phyloP scores from a whole-genome alignment of 371 early-diverging fungal genomes.

The Apophysomyces trapeziformis region DNA sequence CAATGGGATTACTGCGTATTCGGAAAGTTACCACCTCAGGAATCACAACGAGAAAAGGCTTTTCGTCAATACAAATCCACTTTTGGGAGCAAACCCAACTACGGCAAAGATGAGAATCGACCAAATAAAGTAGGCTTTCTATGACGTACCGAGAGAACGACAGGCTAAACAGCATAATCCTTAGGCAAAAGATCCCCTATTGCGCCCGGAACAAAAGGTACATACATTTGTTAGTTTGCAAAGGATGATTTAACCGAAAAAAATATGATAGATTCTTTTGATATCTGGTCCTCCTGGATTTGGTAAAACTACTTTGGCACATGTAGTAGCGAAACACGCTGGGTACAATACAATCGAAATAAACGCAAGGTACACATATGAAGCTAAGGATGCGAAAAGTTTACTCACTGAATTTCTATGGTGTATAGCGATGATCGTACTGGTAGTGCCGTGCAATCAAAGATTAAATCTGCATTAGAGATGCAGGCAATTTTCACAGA shows the following conservation, averaged over 20 bases:
- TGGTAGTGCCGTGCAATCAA: conserved; percentile 69
- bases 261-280: conserved; percentile 72
- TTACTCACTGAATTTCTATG: neutral
- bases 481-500: conserved; percentile 69
- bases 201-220: conserved; percentile 73
- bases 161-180: neutral
- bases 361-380: conserved; percentile 88
- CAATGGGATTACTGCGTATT: conserved; percentile 97
- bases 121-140: neutral
- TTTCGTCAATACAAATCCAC: conserved; percentile 33
- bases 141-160: neutral
- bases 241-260: conserved; percentile 3
- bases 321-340: conserved; percentile 91
- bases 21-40: conserved; percentile 40
- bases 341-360: conserved; percentile 95
- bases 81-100: conserved; percentile 24
- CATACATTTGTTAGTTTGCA: neutral
- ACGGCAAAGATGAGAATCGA: conserved; percentile 14
- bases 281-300: conserved; percentile 97
- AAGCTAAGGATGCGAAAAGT: neutral
- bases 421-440: conserved; percentile 91
- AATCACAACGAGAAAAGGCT: conserved; percentile 39
- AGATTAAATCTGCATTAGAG: conserved; percentile 78
- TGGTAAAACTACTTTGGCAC: conserved; percentile 98
- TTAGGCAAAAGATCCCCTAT: conserved; percentile 51